Evolutionary conservation across 2,329 filamentous ascomycete genomes (phyloP).

Genomic region (Penicillium crustosum): DNA sequence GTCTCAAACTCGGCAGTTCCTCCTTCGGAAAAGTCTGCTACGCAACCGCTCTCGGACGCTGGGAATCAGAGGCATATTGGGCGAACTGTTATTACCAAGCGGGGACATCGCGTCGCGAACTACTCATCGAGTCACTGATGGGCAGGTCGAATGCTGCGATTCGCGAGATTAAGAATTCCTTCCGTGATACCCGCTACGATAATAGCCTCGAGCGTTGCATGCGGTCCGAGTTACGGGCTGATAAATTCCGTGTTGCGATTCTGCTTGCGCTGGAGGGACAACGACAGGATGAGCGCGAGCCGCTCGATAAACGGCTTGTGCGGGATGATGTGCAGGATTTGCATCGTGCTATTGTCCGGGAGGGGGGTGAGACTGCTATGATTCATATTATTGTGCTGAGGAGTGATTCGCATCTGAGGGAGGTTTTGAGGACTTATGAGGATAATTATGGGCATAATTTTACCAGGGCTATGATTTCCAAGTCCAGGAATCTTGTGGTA

Average conservation of each 20-base stretch:
- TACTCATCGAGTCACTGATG: conserved; percentile 91
- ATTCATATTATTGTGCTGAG: conserved; percentile 77
- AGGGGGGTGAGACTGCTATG: conserved; percentile 85
- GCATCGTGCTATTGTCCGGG: conserved; percentile 64
- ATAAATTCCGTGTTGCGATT: conserved; percentile 92
- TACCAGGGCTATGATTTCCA: conserved; percentile 79
- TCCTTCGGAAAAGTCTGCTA: conserved; percentile 86
- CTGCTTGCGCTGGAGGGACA: conserved; percentile 78
- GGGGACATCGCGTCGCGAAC: conserved; percentile 77
- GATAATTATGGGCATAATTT: conserved; percentile 74
- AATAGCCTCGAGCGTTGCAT: conserved; percentile 82
- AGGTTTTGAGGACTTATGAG: conserved; percentile 77
- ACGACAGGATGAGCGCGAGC: conserved; percentile 77
- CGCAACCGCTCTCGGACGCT: conserved; percentile 80
- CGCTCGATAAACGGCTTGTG: conserved; percentile 61
- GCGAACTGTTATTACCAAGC: conserved; percentile 97
- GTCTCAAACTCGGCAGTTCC: conserved; percentile 50
- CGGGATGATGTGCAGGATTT: conserved; percentile 72
- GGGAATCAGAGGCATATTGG: conserved; percentile 96
- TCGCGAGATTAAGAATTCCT: conserved; percentile 78
- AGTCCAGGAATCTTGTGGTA: conserved; percentile 90
- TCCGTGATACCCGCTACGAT: conserved; percentile 86
- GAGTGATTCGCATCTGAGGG: conserved; percentile 77
- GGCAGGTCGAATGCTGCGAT: conserved; percentile 88
- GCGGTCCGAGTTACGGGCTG: conserved; percentile 87